Evolutionary conservation across 169 alveolate species (phyloP).

Genomic region (Perkinsus chesapeaki): DNA sequence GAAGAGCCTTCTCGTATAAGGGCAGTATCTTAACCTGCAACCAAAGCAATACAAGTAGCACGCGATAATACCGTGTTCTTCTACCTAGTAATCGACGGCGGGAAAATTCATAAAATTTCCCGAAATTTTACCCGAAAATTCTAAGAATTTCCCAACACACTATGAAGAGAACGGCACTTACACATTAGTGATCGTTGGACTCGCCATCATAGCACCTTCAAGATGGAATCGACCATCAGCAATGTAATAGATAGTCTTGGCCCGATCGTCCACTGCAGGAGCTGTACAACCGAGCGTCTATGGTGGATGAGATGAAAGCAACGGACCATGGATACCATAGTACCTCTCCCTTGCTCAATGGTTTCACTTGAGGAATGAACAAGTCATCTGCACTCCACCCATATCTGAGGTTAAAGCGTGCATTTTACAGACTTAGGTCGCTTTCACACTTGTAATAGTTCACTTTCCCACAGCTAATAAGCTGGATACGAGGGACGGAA

Average conservation of each 20-base stretch:
- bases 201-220: conserved; percentile 83
- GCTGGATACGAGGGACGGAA: background rate
- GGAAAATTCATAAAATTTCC: too few species aligned
- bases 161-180: conserved; percentile 75
- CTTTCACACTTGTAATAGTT: too few species aligned
- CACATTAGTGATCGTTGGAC: conserved; percentile 86
- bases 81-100: too few species aligned
- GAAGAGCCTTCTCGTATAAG: background rate
- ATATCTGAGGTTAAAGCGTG: background rate
- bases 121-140: too few species aligned
- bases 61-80: background rate
- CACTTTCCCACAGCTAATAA: too few species aligned
- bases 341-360: conserved; percentile 95
- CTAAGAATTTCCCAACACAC: too few species aligned
- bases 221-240: conserved; percentile 99
- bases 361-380: conserved; percentile 85
- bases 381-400: conserved; percentile 6
- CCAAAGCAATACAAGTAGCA: background rate
- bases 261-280: conserved; percentile 33
- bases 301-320: background rate
- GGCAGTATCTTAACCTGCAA: background rate
- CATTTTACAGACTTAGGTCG: background rate
- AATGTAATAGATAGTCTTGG: conserved; percentile 51
- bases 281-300: conserved; percentile 39
- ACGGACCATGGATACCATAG: conserved; percentile 76